These are phyloP conservation scores for Salix arbutifolia DNA, from an alignment of 345 rosid genomes.

Conservation along the genomic window DNA sequence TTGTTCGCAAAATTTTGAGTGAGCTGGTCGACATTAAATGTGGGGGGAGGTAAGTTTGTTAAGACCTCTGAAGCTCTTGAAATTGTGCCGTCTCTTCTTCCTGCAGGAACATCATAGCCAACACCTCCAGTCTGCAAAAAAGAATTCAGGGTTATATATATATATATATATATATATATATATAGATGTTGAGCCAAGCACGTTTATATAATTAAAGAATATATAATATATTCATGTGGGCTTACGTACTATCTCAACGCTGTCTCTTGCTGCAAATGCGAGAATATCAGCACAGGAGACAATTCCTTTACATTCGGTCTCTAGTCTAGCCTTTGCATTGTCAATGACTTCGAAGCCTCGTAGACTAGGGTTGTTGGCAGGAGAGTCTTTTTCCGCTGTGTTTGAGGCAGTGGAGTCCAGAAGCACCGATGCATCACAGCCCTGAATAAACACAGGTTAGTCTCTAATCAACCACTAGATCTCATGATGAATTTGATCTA, in stretches of 20 bases:
- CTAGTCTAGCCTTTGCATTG: conserved; percentile 38
- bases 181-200: no score
- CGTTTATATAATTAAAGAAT: no score
- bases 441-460: conserved; percentile 17
- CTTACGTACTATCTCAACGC: conserved; percentile 26
- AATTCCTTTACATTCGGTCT: conserved; percentile 38
- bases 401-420: conserved; percentile 41
- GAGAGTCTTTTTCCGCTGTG: conserved; percentile 50
- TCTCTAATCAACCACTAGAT: neutral
- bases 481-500: no score
- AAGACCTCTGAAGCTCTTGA: conserved; percentile 36
- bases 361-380: conserved; percentile 39
- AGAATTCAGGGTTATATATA: neutral
- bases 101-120: conserved; percentile 50
- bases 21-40: conserved; percentile 3
- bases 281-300: conserved; percentile 60
- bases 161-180: no score
- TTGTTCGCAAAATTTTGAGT: conserved; percentile 12
- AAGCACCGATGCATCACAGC: conserved; percentile 55
- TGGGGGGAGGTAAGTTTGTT: conserved; percentile 11
- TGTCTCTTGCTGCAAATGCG: conserved; percentile 55
- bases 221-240: no score
- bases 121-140: conserved; percentile 38
- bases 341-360: conserved; percentile 54
- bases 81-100: conserved; percentile 56